Base-by-base conservation (phyloP, 2,329 filamentous ascomycete genomes). In the Anisogramma anomala region DNA sequence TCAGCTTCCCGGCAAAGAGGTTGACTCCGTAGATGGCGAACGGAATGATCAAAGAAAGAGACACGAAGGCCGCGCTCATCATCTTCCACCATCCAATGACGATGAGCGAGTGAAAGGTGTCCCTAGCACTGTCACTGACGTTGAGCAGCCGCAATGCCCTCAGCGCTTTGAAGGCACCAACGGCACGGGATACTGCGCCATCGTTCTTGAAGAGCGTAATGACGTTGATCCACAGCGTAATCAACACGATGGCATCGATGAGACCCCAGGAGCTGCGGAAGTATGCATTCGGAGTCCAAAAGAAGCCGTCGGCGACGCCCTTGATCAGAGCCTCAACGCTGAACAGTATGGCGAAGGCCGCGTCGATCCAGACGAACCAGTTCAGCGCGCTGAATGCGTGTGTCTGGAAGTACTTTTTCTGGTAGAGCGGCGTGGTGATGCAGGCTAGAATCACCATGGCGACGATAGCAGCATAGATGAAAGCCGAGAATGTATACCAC, bases 371-470 rank as follows among this genome's bases (percentile, higher is more conserved):
- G 5, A 93, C 83, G 56, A 95, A 96, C 91, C 93, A 98, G 55
- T 89, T 91, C 43, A 69, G 71, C 33, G 74, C 65, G 44, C 68
- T 77, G 55, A 77, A 77, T 1, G 61, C 55, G 43, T 70, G 61
- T 5, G 59, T 66, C 39, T 74, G 59, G 52, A 88, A 89, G 55
- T 95, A 93, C 51, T 87, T 72, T 57, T 83, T 86, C 57, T 98
- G 91, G 57, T 93, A 98, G 13, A 98, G 67, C 0, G 91, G 91
- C 1, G 91, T 98, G 1, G 88, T 94, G 37, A 96, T 71, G 55
- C 89, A 98, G 22, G 91, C 91, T 38, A 98, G 72, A 33, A 95
- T 63, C n/a, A 98, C 91, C 93, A 98, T 98, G 37, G 86, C 84
- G 31, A 96, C 84, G 48, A 98, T 95, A 11, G 85, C 83, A 18